Base-by-base conservation (phyloP, 2,329 filamentous ascomycete genomes). In the Myriosclerotinia scirpicola region DNA sequence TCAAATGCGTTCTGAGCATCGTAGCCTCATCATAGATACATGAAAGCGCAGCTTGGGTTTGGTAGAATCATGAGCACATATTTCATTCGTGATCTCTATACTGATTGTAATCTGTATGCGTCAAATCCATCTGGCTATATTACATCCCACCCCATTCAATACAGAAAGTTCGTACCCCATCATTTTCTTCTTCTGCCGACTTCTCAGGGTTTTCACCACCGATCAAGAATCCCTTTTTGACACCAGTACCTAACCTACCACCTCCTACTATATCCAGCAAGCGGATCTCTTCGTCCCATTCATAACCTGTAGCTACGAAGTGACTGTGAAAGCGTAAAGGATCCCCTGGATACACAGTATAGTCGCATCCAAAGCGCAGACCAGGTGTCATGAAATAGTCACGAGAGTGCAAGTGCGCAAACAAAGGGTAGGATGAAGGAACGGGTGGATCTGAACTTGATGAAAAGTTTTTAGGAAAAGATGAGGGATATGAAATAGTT, bases 61-160 rank as follows among this genome's bases (percentile, higher is more conserved):
- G 12, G 17, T 8, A 38, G 14, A 2, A 6, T 6, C 26, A 5
- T n/a, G 48, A 20, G 5, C 15, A 50, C 44, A 20, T 60, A 15
- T 60, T 60, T 1, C 5, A 6, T 60, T 60, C 7, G 8, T 60
- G 11, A 20, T 50, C 36, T 22, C 12, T 52, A 26, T 52, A 11
- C 12, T 52, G 15, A 52, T 17, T 15, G 48, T 30, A 52, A 7
- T 12, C 58, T 40, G 15, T 11, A 34, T 36, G 17, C 9, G 4
- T 14, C 17, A 30, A 54, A 48, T 17, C 22, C 22, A 22, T n/a
- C 20, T 40, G 53, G 53, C 34, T 55, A 26, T 50, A 50, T 85
- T 84, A 97, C 89, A 97, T 95, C 40, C 91, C 93, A 64, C 91
- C 93, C 94, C 93, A 97, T 79, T 97, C 93, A 64, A 97, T 85